Percentiles rank a stretch among this genome's conserved stretches.
phyloP scores from a whole-genome alignment of 2,329 filamentous ascomycete species.

The Penicillium sp. region DNA sequence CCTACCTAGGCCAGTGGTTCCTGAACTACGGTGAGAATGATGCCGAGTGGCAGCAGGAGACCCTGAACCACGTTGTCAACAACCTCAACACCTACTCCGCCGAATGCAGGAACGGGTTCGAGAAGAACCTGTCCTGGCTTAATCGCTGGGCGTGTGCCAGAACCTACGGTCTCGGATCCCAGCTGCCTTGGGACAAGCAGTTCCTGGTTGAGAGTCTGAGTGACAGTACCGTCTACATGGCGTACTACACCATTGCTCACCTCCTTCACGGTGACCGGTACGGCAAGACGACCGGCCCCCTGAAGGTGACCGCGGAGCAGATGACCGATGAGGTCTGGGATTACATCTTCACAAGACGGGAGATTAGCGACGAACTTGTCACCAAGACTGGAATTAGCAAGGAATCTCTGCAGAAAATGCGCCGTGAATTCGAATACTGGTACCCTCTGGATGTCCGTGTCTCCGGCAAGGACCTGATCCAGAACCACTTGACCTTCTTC shows the following conservation, averaged over 20 bases:
- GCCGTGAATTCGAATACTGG: slow-evolving; percentile 93
- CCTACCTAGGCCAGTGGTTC: slow-evolving; percentile 96
- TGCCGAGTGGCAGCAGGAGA: slow-evolving; percentile 72
- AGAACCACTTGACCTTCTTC: slow-evolving; percentile 94
- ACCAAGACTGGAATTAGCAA: slow-evolving; percentile 68
- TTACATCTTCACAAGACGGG: slow-evolving; percentile 80
- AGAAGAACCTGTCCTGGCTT: slow-evolving; percentile 86
- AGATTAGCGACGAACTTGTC: slow-evolving; percentile 65
- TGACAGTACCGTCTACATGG: slow-evolving; percentile 84
- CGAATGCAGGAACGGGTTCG: slow-evolving; percentile 77
- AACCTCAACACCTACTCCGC: slow-evolving; percentile 75
- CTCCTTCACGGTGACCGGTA: slow-evolving; percentile 81
- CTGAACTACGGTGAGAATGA: slow-evolving; percentile 90
- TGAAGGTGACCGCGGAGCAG: slow-evolving; percentile 74
- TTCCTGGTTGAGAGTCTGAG: slow-evolving; percentile 91
- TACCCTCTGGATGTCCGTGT: slow-evolving; percentile 88
- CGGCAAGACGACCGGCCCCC: slow-evolving; percentile 67
- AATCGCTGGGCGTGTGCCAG: slow-evolving; percentile 94
- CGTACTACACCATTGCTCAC: slow-evolving; percentile 62
- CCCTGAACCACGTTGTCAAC: slow-evolving; percentile 70
- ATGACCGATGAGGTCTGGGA: slow-evolving; percentile 97
- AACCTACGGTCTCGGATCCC: slow-evolving; percentile 88
- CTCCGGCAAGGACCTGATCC: slow-evolving; percentile 89
- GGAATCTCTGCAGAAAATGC: slow-evolving; percentile 73
- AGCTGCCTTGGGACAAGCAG: slow-evolving; percentile 87